Percentiles rank a stretch among this genome's conserved stretches.
Conservation (phyloP, 129 eudicot genomes). For the Cynara cardunculus region DNA sequence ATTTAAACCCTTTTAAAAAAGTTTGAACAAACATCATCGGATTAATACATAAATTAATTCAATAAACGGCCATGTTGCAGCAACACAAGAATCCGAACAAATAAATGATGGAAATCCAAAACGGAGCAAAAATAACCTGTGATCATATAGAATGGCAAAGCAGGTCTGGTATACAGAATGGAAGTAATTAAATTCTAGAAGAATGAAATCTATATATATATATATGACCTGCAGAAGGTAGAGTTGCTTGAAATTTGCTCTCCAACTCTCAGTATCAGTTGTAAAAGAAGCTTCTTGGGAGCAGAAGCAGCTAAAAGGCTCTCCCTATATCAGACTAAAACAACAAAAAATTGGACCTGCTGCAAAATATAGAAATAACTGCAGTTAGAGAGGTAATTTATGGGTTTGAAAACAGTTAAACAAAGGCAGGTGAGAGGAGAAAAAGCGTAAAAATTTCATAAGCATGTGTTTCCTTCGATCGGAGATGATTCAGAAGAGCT, state of each 20-base stretch:
- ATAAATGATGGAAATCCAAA: too few relatives aligned
- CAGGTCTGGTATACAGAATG: conserved; percentile 6
- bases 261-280: background rate
- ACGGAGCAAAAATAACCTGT: background rate
- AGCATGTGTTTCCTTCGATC: conserved; percentile 5
- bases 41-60: background rate
- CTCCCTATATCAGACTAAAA: background rate
- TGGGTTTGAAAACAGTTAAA: background rate
- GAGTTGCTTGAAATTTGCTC: background rate
- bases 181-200: conserved; percentile 13
- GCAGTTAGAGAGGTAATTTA: conserved; percentile 7
- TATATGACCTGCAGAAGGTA: background rate
- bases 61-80: too few relatives aligned
- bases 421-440: conserved; percentile 8
- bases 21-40: background rate
- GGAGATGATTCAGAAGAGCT: conserved; percentile 46
- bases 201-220: background rate
- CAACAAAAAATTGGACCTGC: background rate
- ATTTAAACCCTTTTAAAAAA: background rate
- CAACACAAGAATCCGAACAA: too few relatives aligned
- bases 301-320: background rate
- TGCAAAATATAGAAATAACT: conserved; percentile 20
- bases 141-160: background rate
- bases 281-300: background rate
- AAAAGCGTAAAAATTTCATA: conserved; percentile 12